Evolutionary conservation across 352 stramenopile species (phyloP), one percentile per base, ranked within the genome.

Genomic region (Phytophthora pini): DNA sequence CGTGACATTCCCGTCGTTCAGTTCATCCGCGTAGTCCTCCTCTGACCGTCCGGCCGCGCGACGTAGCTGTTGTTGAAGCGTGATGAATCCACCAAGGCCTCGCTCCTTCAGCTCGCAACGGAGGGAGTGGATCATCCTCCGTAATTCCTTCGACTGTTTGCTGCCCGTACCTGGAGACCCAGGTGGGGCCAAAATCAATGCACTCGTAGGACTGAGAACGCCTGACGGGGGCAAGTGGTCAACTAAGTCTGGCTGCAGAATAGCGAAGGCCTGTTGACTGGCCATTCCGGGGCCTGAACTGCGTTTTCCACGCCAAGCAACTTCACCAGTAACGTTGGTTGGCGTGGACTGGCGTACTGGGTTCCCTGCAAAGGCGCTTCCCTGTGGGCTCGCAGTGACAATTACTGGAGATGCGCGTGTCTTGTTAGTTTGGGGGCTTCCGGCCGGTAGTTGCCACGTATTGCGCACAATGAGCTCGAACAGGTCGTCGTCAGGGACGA

Each of bases 391-490:
- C 15, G 61, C 53, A 5, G 48, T 61, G 32, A 47, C 20, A 29
- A 52, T 20, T 12, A 46, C 11, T 17, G 52, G 32, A 22, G 52
- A 27, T 15, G 29, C 36, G 17, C 43, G 63, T 13, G 13, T 44
- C n/a, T 61, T 65, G 24, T 46, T 74, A 12, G 15, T 51, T 24
- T 32, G 45, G 39, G 13, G 62, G 10, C 46, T 22, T 29, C 20
- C 27, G 2, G 46, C 39, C 9, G 58, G 59, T 9, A 90, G 74
- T 43, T 85, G 79, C 82, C 92, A 98, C 10, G 88, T 89, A 60
- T 97, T 97, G 58, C 88, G 84, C 34, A 97, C 72, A 62, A 97
- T 87, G 27, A 95, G 75, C 61, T 96, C 87, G 56, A 97, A 97
- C 52, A 97, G 93, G 36, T 97, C 88, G 70, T 97, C 92, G 75